Base-by-base conservation (phyloP, 2,329 filamentous ascomycete genomes). In the Massarina eburnea region DNA sequence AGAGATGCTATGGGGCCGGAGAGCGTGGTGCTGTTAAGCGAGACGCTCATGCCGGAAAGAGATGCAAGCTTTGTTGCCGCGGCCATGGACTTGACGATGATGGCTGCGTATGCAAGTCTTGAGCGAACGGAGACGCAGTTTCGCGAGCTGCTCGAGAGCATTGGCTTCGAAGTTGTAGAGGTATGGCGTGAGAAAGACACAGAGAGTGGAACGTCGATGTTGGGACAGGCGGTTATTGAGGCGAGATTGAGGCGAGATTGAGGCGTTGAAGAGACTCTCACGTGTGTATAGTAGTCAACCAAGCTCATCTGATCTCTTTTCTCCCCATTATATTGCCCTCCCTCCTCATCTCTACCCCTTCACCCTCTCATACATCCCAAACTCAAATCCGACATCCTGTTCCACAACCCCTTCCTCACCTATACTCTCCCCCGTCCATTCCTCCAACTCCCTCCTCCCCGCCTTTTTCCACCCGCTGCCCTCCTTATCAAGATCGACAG, bases 381-480 rank as follows among this genome's bases (percentile, higher is more conserved):
- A 89, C 67, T 85, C 80, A 68, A 89, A 91, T 62, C 71, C 68
- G 4, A 81, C 82, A 6, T 78, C 83, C 14, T 78, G 80, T 70
- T 92, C 88, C 56, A 79, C 78, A 57, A 84, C 76, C 26, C 76
- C 1, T 76, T 81, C 33, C 75, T 79, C 72, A 8, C 84, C 76
- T 20, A 76, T 74, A 70, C 91, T 85, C 0, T 86, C 88, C 2
- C 86, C 88, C 2, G 82, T 80, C 78, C 84, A 91, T 7, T 59
- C 69, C 61, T 80, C 75, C 57, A 90, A 63, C 55, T 81, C 79
- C 30, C 72, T 71, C 49, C 77, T 77, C 2, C 70, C 71, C 41
- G 54, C 75, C 62, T 73, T 77, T 51, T 53, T 70, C 88, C 88
- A 91, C 9, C 71, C 65, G 14, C 54, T 47, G 48, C 21, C 19